phyloP scores from a whole-genome alignment of 495 filamentous ascomycete genomes.

The Beverwykella pulmonaria region DNA sequence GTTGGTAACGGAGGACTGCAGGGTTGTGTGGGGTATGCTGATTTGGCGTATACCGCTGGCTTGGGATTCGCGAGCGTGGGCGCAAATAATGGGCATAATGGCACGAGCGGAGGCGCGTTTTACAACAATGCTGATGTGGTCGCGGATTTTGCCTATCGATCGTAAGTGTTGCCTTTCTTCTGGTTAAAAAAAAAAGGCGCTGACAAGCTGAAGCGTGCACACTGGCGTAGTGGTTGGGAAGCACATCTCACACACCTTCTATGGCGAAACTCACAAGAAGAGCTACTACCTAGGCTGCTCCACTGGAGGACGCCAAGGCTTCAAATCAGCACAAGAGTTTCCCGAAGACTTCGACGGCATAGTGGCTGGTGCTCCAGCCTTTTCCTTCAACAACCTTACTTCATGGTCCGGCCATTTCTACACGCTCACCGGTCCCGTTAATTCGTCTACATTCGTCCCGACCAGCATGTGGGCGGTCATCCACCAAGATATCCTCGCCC shows the following conservation, averaged over 20 bases:
- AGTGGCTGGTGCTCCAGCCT: conserved; percentile 46
- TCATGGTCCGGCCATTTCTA: conserved; percentile 50
- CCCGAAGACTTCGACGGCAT: conserved; percentile 56
- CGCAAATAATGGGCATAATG: conserved; percentile 54
- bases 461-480: conserved; percentile 38
- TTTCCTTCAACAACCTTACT: conserved; percentile 51
- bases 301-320: conserved; percentile 59
- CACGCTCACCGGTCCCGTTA: neutral
- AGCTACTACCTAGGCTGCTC: conserved; percentile 63
- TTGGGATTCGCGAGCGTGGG: conserved; percentile 61
- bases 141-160: conserved; percentile 54
- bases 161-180: conserved; percentile 24
- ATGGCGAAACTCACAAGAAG: conserved; percentile 50
- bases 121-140: conserved; percentile 56
- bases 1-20: conserved; percentile 43
- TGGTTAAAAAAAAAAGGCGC: neutral
- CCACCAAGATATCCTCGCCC: conserved; percentile 28
- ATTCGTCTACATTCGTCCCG: conserved; percentile 36
- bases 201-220: conserved; percentile 13
- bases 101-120: conserved; percentile 55
- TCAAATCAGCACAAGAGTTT: conserved; percentile 55
- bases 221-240: conserved; percentile 47
- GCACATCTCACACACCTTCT: conserved; percentile 53
- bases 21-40: conserved; percentile 40
- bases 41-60: conserved; percentile 42